These are phyloP conservation scores for Penicillium hesseltinei DNA, from an alignment of 2,329 filamentous ascomycete genomes.

Conservation along the genomic window DNA sequence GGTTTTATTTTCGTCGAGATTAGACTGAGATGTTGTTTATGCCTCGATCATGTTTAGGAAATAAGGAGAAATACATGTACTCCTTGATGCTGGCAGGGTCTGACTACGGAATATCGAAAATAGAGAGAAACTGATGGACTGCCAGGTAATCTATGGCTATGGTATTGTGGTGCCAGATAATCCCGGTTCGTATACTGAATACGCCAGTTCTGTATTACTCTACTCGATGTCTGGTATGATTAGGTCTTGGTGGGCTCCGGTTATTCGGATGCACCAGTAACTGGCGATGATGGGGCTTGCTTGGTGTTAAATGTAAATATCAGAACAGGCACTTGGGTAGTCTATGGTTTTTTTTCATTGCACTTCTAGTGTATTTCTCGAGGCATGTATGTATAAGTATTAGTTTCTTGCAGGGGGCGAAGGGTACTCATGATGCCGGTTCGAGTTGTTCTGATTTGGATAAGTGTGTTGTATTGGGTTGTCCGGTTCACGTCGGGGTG, in stretches of 20 bases:
- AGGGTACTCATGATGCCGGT: too few relatives aligned
- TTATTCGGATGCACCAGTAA: background rate
- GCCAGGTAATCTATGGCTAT: background rate
- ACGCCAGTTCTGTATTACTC: background rate
- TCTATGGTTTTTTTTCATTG: background rate
- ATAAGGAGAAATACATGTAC: too few relatives aligned
- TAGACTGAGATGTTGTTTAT: background rate
- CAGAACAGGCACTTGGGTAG: background rate
- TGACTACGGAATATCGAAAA: background rate
- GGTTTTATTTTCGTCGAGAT: background rate
- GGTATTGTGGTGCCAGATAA: too few relatives aligned
- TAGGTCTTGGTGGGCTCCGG: background rate
- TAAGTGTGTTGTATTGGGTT: background rate
- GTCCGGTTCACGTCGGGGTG: too few relatives aligned
- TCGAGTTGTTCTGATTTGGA: background rate
- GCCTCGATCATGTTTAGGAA: background rate
- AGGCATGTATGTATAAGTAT: background rate
- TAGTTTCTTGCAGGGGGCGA: background rate
- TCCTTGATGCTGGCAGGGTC: background rate
- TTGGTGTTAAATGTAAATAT: background rate
- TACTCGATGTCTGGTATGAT: fast-evolving
- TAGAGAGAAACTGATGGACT: background rate
- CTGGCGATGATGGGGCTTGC: background rate
- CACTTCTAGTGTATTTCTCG: background rate
- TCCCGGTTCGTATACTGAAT: too few relatives aligned